phyloP scores from a whole-genome alignment of 768 basidiomycete species.

The Piloderma croceum region DNA sequence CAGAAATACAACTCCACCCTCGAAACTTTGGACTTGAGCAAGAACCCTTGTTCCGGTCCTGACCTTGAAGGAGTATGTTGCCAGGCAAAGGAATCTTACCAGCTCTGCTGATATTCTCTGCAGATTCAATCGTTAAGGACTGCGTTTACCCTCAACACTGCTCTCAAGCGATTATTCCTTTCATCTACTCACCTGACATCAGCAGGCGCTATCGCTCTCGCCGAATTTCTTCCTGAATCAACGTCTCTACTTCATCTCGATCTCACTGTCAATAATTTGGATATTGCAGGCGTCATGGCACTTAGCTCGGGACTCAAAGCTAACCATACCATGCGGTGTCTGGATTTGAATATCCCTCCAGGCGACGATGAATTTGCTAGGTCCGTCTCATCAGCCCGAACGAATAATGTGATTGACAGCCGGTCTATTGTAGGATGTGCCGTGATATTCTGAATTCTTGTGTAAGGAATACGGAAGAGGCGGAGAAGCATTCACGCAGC shows the following conservation, averaged over 20 bases:
- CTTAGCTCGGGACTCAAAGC: constrained; percentile 79
- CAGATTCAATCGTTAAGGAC: constrained; percentile 85
- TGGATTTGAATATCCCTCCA: constrained; percentile 89
- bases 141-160: constrained; percentile 86
- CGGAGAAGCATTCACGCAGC: constrained; percentile 40
- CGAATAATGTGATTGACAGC: too few relatives aligned
- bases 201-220: constrained; percentile 86
- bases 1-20: constrained; percentile 93
- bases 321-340: constrained; percentile 83
- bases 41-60: constrained; percentile 91
- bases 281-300: constrained; percentile 90
- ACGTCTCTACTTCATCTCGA: constrained; percentile 86
- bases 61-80: constrained; percentile 79
- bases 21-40: constrained; percentile 89
- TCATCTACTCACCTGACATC: constrained; percentile 77
- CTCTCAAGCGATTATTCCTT: constrained; percentile 89
- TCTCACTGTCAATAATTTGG: constrained; percentile 75
- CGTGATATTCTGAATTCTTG: constrained; percentile 88
- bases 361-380: constrained; percentile 75
- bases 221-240: constrained; percentile 93
- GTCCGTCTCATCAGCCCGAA: too few relatives aligned
- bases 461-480: constrained; percentile 90
- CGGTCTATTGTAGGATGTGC: constrained; percentile 49
- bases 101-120: neutral
- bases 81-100: neutral